Base-by-base conservation (phyloP, 345 rosid genomes). In the Gossypium stocksii region DNA sequence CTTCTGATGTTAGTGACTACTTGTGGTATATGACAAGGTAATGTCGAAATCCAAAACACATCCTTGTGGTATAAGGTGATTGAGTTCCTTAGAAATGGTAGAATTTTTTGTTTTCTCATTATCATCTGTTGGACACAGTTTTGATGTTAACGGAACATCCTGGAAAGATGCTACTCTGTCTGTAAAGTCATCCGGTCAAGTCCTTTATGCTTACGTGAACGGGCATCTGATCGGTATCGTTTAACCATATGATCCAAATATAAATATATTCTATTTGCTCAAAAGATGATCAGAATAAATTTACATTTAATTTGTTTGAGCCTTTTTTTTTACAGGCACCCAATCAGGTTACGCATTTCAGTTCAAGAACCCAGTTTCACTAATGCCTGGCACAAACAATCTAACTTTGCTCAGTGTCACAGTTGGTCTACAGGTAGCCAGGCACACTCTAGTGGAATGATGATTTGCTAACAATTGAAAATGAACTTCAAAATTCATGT, bases 11-110 rank as follows among this genome's bases (percentile, higher is more conserved):
- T 3, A 84, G 80, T 69, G 97, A 90, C 80, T 90, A 92, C 76
- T 75, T 92, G 61, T 90, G 95, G 95, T 85, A 87, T 53, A 83
- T 86, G 89, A 86, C 93, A 34, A 86, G 86, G 97, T 91, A 87
- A 68, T 7, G 46, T 1, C 51, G 41, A 34, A 34, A 34, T 34
- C 41, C 52, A 34, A 16, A 17, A 2, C 20, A 4, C 52, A n/a
- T 43, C 17, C 11, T 4, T 4, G 38, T 34, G 38, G 38, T 34
- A 34, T 4, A 34, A 34, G 38, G 38, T 4, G 38, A 34, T 4
- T 34, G 38, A 34, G 38, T 34, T 34, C 38, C 38, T 62, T 43
- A 1, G 13, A 3, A 38, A 58, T n/a, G 2, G 1, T 9, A 52
- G 20, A 2, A 52, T 29, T 4, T 15, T 66, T 43, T 65, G 19